phyloP scores from a whole-genome alignment of 805 yeast species.

The Priceomyces fermenticarens region DNA sequence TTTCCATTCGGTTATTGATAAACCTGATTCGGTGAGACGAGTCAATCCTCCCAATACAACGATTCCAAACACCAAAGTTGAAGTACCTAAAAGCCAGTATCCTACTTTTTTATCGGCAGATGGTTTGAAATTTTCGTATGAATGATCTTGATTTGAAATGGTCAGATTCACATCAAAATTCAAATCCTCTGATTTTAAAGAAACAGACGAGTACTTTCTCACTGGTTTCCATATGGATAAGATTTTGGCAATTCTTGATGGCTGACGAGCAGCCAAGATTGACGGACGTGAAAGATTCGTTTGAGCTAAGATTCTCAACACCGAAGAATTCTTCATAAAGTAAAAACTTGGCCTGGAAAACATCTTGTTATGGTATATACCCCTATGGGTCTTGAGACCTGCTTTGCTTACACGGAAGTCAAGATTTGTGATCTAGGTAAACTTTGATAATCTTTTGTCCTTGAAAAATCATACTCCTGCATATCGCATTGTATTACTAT shows the following conservation, averaged over 20 bases:
- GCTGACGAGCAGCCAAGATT: slow-evolving; percentile 11
- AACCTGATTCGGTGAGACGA: slow-evolving; percentile 91
- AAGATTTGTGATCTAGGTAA: too few species aligned
- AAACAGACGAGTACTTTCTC: slow-evolving; percentile 4
- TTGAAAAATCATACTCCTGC: too few species aligned
- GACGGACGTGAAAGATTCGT: slow-evolving; percentile 16
- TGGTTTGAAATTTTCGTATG: slow-evolving; percentile 4
- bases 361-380: slow-evolving; percentile 5
- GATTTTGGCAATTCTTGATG: slow-evolving; percentile 6
- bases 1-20: slow-evolving; percentile 97
- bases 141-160: neutral
- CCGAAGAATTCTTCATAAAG: slow-evolving; percentile 53
- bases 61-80: slow-evolving; percentile 88
- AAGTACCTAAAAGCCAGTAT: slow-evolving; percentile 83
- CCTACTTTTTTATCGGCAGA: slow-evolving; percentile 52
- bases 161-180: neutral
- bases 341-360: slow-evolving; percentile 55
- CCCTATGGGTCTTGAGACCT: neutral
- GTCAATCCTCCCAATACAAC: slow-evolving; percentile 97
- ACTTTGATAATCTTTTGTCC: too few species aligned
- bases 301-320: slow-evolving; percentile 31
- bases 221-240: slow-evolving; percentile 3
- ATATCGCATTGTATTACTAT: too few species aligned
- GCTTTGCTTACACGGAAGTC: too few species aligned
- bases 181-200: neutral